A percentile compares a stretch with the other conserved stretches of the same genome.
These are phyloP conservation scores for Cicer judaicum DNA, from an alignment of 306 rosid species.

Conservation along the genomic window DNA sequence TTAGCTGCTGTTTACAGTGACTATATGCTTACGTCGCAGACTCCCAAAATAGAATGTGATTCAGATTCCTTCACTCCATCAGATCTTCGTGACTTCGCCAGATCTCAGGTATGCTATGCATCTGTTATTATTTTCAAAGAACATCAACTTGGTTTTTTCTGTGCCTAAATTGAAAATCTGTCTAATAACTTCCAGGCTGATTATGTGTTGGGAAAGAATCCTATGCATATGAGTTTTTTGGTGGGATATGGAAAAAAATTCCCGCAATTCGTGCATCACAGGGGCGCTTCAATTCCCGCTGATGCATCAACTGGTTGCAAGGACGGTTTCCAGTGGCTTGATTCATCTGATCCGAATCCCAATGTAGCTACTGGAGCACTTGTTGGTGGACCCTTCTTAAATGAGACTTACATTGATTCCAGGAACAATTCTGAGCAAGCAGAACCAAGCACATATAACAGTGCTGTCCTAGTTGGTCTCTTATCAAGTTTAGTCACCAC, in stretches of 20 bases:
- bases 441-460: slow-evolving; percentile 94
- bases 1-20: slow-evolving; percentile 87
- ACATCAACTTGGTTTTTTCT: slow-evolving; percentile 28
- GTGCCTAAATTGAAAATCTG: slow-evolving; percentile 18
- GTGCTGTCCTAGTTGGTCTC: slow-evolving; percentile 85
- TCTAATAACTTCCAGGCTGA: slow-evolving; percentile 64
- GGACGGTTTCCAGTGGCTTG: slow-evolving; percentile 80
- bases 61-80: slow-evolving; percentile 65
- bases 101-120: slow-evolving; percentile 71
- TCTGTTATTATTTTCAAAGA: slow-evolving; percentile 31
- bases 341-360: slow-evolving; percentile 78
- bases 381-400: slow-evolving; percentile 89
- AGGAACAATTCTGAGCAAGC: slow-evolving; percentile 87
- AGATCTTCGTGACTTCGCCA: slow-evolving; percentile 78
- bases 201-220: slow-evolving; percentile 90
- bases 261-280: slow-evolving; percentile 91
- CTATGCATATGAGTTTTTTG: slow-evolving; percentile 79
- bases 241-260: slow-evolving; percentile 85
- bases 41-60: slow-evolving; percentile 61
- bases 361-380: slow-evolving; percentile 92
- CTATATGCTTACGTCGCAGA: slow-evolving; percentile 84
- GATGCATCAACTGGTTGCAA: slow-evolving; percentile 63
- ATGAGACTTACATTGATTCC: slow-evolving; percentile 71
- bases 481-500: slow-evolving; percentile 90
- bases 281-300: slow-evolving; percentile 93